Conservation (phyloP, 805 yeast genomes). For the Saccharomycopsis selenospora region DNA sequence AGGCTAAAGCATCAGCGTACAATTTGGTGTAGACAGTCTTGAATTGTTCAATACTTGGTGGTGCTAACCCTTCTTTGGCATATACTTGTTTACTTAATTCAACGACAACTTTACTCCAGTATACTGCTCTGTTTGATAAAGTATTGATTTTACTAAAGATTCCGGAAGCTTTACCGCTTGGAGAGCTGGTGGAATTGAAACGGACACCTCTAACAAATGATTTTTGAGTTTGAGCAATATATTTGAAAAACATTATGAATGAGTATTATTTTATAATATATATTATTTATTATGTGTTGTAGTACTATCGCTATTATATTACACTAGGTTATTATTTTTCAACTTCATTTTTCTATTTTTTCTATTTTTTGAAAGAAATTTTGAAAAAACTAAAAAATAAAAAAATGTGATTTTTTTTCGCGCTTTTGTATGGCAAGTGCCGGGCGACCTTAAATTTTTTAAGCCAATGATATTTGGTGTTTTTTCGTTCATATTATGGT, state of each 20-base stretch:
- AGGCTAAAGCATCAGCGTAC: constrained; percentile 38
- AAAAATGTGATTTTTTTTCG: no score
- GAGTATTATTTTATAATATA: no score
- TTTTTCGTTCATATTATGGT: no score
- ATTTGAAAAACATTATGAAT: constrained; percentile 1
- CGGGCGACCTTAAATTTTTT: no score
- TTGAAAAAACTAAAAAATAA: no score
- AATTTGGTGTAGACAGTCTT: constrained; percentile 60
- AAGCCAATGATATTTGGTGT: no score
- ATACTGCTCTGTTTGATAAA: constrained; percentile 50
- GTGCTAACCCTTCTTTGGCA: constrained; percentile 87
- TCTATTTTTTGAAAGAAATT: no score
- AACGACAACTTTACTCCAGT: constrained; percentile 57
- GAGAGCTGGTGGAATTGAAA: constrained; percentile 29
- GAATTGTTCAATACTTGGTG: constrained; percentile 75
- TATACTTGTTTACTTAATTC: constrained; percentile 73
- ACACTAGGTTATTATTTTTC: no score
- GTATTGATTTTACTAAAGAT: constrained; percentile 3
- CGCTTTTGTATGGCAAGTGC: no score
- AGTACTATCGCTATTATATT: no score
- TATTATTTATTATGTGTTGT: no score
- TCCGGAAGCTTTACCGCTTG: constrained; percentile 26
- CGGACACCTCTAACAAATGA: constrained; percentile 28
- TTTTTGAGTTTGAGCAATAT: constrained; percentile 16
- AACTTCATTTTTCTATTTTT: no score